Conservation (phyloP, 2,329 filamentous ascomycete genomes). For the Aspergillus nomiae region DNA sequence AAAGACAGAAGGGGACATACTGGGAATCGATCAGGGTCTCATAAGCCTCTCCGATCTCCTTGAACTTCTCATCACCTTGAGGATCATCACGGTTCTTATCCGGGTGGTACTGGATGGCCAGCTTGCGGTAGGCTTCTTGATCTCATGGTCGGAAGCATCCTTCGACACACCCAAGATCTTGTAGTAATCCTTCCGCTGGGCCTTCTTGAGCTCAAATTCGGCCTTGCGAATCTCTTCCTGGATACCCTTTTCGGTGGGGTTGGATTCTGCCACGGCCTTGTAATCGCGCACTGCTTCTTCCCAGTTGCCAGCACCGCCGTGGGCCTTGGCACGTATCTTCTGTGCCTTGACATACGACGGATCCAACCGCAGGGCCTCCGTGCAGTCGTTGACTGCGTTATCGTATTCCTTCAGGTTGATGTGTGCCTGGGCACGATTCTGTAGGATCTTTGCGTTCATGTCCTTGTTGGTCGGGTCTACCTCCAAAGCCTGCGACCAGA, state of each 20-base stretch:
- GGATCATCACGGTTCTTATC: conserved; percentile 92
- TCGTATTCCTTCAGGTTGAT: conserved; percentile 79
- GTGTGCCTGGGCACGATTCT: conserved; percentile 87
- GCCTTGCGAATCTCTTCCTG: conserved; percentile 84
- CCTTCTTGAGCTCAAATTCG: conserved; percentile 96
- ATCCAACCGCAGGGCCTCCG: conserved; percentile 79
- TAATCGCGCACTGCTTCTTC: conserved; percentile 87
- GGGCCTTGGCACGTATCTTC: conserved; percentile 89
- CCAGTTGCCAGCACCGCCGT: conserved; percentile 85
- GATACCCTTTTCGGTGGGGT: conserved; percentile 78
- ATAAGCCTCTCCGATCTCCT: conserved; percentile 96
- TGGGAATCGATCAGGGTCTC: conserved; percentile 92
- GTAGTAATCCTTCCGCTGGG: conserved; percentile 96
- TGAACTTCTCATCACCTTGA: conserved; percentile 84
- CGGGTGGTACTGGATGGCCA: conserved; percentile 91
- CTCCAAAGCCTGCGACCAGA: conserved; percentile 79
- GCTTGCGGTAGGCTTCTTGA: conserved; percentile 97
- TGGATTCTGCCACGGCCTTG: conserved; percentile 80
- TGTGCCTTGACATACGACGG: conserved; percentile 84
- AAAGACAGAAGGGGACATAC: conserved; percentile 56
- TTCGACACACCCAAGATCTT: conserved; percentile 91
- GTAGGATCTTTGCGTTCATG: conserved; percentile 91
- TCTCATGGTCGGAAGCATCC: conserved; percentile 77
- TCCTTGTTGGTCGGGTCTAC: conserved; percentile 87
- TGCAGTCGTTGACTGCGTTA: conserved; percentile 81